Conservation (phyloP, 2,329 filamentous ascomycete genomes). For the Podosphaera fusca region DNA sequence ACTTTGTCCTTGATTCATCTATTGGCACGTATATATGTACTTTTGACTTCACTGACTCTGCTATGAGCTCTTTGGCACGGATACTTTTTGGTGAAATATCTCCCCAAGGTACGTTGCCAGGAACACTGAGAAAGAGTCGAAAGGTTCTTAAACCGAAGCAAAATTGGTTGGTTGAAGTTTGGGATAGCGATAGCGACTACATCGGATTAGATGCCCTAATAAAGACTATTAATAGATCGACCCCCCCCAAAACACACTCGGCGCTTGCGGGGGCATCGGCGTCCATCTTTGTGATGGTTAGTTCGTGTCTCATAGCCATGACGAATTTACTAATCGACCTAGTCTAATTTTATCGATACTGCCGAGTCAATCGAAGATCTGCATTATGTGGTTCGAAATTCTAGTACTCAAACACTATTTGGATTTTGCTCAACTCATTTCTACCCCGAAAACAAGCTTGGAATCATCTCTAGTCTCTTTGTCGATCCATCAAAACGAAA, state of each 20-base stretch:
- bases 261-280: slow-evolving; percentile 41
- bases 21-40: slow-evolving; percentile 89
- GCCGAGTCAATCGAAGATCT: slow-evolving; percentile 50
- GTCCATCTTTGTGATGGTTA: slow-evolving; percentile 47
- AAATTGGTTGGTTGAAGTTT: slow-evolving; percentile 83
- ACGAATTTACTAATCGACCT: neutral
- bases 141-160: slow-evolving; percentile 76
- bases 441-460: slow-evolving; percentile 27
- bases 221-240: slow-evolving; percentile 41
- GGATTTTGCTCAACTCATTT: slow-evolving; percentile 84
- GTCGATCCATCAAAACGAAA: slow-evolving; percentile 73
- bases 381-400: slow-evolving; percentile 85
- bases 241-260: slow-evolving; percentile 40
- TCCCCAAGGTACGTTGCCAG: slow-evolving; percentile 35
- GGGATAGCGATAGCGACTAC: slow-evolving; percentile 56
- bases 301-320: neutral
- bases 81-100: slow-evolving; percentile 57
- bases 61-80: slow-evolving; percentile 62
- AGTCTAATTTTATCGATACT: slow-evolving; percentile 10
- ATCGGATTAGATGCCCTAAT: slow-evolving; percentile 55
- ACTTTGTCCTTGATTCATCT: slow-evolving; percentile 78
- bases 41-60: slow-evolving; percentile 87
- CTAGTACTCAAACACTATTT: slow-evolving; percentile 73
- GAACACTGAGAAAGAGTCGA: slow-evolving; percentile 67
- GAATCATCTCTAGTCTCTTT: slow-evolving; percentile 66